Base-by-base conservation (phyloP, 2,329 filamentous ascomycete genomes). In the Ophioceras dolichostomum region DNA sequence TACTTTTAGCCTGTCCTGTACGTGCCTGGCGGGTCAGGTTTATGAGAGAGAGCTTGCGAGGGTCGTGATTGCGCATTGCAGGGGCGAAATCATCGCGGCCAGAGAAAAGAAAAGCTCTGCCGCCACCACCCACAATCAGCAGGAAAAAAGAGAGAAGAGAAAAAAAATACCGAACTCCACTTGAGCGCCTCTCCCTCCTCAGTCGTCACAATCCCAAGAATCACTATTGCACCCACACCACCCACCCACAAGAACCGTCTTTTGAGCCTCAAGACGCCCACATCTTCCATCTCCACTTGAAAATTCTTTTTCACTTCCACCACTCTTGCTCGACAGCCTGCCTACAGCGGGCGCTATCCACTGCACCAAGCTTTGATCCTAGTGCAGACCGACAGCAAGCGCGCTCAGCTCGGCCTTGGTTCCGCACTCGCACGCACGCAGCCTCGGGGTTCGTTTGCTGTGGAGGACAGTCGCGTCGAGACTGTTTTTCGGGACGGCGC, bases 201-300 rank as follows among this genome's bases (percentile, higher is more conserved):
- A 7, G 19, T 13, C 17, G 14, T 37, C 35, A 34, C 19, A 37
- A 37, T 37, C 35, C 27, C 22, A n/a, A 36, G 24, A 36, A 36
- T 37, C 35, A 37, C 27, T 19, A 8, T 12, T 19, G 28, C 35
- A 30, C 27, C 28, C 35, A 37, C 27, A 37, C 35, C 32, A 34
- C 37, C 22, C 37, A 36, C 37, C 31, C 37, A 36, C 35, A 31
- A 38, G 36, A 32, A 41, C 31, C 26, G 32, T 32, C 31, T 32
- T 38, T 41, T 41, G 35, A 41, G 39, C 39, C 39, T 41, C 39
- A 41, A 32, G 32, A 38, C 35, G 34, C 33, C 39, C 39, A 41
- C 39, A 31, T 41, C 39, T 37, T 33, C 17, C 28, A 41, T 38
- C 39, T 41, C 39, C 39, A 41, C 39, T 38, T 30, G 13, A 22